Evolutionary conservation across 1,284 basidiomycete species (phyloP), one percentile per base, ranked within the genome.

Genomic region (Cryptococcus hybrid): DNA sequence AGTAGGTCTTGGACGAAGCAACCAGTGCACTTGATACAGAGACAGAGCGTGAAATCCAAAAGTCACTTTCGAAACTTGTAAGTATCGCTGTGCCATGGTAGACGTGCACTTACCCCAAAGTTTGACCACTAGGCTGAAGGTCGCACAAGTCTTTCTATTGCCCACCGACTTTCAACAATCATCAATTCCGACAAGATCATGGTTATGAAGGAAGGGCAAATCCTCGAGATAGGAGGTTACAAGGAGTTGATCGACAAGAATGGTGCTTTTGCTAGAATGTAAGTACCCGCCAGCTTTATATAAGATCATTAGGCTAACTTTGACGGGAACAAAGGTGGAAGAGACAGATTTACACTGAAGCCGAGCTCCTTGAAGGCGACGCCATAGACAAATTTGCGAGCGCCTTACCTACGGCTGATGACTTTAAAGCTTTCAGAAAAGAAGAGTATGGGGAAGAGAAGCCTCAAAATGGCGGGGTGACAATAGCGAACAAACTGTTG

Each of bases 131-230:
- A 69, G 67, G 65, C 74, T 7, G 64, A 69, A 57, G 67, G 64
- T n/a, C 83, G 92, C 47, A 97, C 92, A n/a, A 92, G 91, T 57
- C 88, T 99, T 61, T 97, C 98, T 68, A 92, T 97, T 60, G 93
- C 93, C 1, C 93, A 96, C 67, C 73, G 83, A 18, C 55, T 76
- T 15, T 67, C 56, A 24, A 67, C 64, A 13, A 66, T 69, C 47
- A 63, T 66, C 61, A 65, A 63, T 49, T 68, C 70, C 86, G 92
- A 96, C 73, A 77, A 91, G 38, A 95, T 96, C 72, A 88, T 96
- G 49, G 92, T 96, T 13, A 83, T 96, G 63, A 86, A 85, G 67
- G 88, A 92, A 12, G 93, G 93, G 0, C 75, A 83, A 54, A 88
- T 96, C 6, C 84, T 88, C 13, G 93, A 97, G 73, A 84, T 91